Percentiles rank a stretch among this genome's conserved stretches.
Conservation (phyloP, 805 yeast species). For the Candida sphagnicola region DNA sequence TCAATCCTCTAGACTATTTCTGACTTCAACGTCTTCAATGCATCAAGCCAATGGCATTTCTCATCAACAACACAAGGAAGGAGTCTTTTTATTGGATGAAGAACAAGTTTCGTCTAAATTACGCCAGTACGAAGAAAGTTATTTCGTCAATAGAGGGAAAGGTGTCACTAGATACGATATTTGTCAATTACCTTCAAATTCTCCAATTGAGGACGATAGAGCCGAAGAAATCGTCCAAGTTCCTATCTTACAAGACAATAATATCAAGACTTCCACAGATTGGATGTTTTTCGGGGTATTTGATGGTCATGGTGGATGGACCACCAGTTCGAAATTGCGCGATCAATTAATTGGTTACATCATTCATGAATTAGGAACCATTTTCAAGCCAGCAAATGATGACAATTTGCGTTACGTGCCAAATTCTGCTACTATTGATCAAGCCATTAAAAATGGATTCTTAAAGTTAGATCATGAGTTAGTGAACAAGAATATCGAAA, state of each 20-base stretch:
- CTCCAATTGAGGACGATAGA: slow-evolving; percentile 93
- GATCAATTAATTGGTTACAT: slow-evolving; percentile 75
- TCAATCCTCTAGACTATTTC: slow-evolving; percentile 11
- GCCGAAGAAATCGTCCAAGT: slow-evolving; percentile 77
- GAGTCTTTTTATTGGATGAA: slow-evolving; percentile 54
- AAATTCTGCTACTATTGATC: slow-evolving; percentile 64
- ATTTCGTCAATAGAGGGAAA: slow-evolving; percentile 72
- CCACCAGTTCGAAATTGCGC: slow-evolving; percentile 80
- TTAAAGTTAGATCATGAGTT: slow-evolving; percentile 81
- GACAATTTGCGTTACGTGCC: slow-evolving; percentile 57
- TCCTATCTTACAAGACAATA: slow-evolving; percentile 61
- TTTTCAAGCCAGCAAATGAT: slow-evolving; percentile 52
- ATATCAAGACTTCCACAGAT: slow-evolving; percentile 52
- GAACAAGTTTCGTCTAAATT: slow-evolving; percentile 68
- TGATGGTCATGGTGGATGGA: slow-evolving; percentile 98
- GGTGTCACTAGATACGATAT: slow-evolving; percentile 89
- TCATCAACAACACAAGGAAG: slow-evolving; percentile 48
- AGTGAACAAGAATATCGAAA: slow-evolving; percentile 68
- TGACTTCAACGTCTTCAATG: slow-evolving; percentile 45
- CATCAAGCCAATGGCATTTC: slow-evolving; percentile 38
- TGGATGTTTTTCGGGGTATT: slow-evolving; percentile 95
- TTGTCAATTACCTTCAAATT: slow-evolving; percentile 84
- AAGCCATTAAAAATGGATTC: slow-evolving; percentile 79
- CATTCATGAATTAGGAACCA: slow-evolving; percentile 68
- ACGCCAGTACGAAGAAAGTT: slow-evolving; percentile 75